phyloP scores from a whole-genome alignment of 306 rosid genomes.

The Lathyrus tuberosus region DNA sequence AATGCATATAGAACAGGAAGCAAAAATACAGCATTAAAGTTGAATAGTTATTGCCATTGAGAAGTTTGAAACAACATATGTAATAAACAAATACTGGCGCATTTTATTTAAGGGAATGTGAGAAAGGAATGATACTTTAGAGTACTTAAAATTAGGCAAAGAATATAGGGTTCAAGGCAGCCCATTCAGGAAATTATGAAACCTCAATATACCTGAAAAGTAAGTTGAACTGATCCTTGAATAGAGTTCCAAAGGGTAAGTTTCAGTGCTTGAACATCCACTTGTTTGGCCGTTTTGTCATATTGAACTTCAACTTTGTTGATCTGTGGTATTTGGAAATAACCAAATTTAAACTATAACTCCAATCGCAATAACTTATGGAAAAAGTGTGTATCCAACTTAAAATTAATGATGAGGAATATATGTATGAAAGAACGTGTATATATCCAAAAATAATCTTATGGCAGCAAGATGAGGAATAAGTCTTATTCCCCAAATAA shows the following conservation, averaged over 20 bases:
- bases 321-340: conserved; percentile 57
- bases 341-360: conserved; percentile 34
- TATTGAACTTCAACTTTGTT: conserved; percentile 87
- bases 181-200: background rate
- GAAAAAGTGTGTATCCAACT: conserved; percentile 8
- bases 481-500: background rate
- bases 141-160: conserved; percentile 12
- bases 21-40: conserved; percentile 10
- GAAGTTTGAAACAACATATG: background rate
- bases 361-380: background rate
- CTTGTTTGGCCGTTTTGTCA: conserved; percentile 92
- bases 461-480: background rate
- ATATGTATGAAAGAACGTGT: background rate
- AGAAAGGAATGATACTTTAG: background rate
- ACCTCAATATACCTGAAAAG: conserved; percentile 56
- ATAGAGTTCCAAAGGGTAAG: conserved; percentile 71
- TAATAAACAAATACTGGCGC: conserved; percentile 9
- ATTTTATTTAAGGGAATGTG: conserved; percentile 21
- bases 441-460: background rate
- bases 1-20: background rate
- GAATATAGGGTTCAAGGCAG: conserved; percentile 7
- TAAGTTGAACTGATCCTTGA: conserved; percentile 54
- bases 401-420: conserved; percentile 16
- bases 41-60: background rate
- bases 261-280: conserved; percentile 82